Percentiles rank a stretch among this genome's conserved stretches.
phyloP scores from a whole-genome alignment of 2,329 filamentous ascomycete species.

The Myriangium duriaei region DNA sequence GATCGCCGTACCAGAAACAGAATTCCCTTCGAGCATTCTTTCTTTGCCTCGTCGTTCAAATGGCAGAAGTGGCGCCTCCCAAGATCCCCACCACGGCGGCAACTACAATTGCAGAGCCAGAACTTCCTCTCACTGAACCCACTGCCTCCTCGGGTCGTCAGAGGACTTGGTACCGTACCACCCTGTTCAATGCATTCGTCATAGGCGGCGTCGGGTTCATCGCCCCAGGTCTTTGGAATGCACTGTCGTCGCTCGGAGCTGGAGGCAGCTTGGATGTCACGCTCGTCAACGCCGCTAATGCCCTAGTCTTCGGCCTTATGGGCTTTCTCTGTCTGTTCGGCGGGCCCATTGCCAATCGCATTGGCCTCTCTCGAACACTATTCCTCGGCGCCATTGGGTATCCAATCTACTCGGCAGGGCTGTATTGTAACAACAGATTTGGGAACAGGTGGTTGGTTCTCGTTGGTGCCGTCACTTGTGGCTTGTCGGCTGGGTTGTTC shows the following conservation, averaged over 20 bases:
- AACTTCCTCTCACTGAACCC: too few species aligned
- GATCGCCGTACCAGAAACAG: too few species aligned
- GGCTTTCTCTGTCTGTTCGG: conserved; percentile 37
- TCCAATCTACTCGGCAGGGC: conserved; percentile 34
- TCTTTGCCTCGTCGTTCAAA: too few species aligned
- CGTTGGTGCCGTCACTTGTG: conserved; percentile 36
- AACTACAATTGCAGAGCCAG: too few species aligned
- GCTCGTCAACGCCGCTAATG: conserved; percentile 41
- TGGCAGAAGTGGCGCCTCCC: too few species aligned
- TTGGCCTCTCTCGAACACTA: conserved; percentile 36
- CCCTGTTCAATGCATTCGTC: conserved; percentile 41
- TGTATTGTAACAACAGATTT: conserved; percentile 39
- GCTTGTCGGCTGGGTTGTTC: conserved; percentile 38
- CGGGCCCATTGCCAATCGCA: conserved; percentile 37
- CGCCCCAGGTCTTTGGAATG: conserved; percentile 42
- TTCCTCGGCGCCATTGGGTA: conserved; percentile 36
- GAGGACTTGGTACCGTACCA: conserved; percentile 1
- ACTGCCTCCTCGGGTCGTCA: too few species aligned
- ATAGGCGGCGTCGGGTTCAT: conserved; percentile 42
- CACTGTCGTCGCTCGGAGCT: conserved; percentile 42
- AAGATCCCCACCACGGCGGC: too few species aligned
- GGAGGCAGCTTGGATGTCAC: conserved; percentile 41
- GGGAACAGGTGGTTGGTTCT: conserved; percentile 42
- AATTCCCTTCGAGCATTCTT: too few species aligned
- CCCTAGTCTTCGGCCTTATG: conserved; percentile 37